phyloP scores from a whole-genome alignment of 306 rosid genomes.

The Castanea mollissima region DNA sequence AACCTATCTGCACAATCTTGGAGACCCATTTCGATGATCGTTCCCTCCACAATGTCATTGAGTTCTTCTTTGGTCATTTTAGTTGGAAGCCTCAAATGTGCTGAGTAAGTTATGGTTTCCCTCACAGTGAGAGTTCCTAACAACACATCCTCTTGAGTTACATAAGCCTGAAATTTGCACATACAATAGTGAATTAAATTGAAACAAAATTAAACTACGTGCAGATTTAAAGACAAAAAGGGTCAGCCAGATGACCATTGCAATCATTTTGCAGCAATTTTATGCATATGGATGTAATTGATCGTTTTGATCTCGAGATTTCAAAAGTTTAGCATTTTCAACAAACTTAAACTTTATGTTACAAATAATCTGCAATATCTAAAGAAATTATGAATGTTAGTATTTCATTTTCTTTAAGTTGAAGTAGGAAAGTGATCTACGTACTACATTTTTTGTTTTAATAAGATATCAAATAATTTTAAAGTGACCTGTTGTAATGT shows the following conservation, averaged over 20 bases:
- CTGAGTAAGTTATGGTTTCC: conserved; percentile 76
- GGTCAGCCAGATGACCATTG: conserved; percentile 2
- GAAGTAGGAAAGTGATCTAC: background rate
- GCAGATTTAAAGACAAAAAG: background rate
- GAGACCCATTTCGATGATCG: conserved; percentile 87
- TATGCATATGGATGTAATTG: background rate
- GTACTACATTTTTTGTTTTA: background rate
- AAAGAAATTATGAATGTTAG: background rate
- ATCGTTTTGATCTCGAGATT: background rate
- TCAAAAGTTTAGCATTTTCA: background rate
- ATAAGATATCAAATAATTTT: background rate
- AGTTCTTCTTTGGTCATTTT: conserved; percentile 53
- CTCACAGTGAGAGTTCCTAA: conserved; percentile 72
- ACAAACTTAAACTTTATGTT: background rate
- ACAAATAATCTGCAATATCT: background rate
- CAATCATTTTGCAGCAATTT: conserved; percentile 6
- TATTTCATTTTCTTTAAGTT: background rate
- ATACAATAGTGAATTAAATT: background rate
- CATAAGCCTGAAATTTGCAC: conserved; percentile 62
- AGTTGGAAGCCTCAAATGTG: conserved; percentile 63
- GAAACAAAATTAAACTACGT: background rate
- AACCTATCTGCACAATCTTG: conserved; percentile 71
- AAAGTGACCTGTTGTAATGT: background rate
- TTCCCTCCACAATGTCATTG: conserved; percentile 51
- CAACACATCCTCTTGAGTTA: conserved; percentile 84